Evolutionary conservation across 768 basidiomycete genomes (phyloP).

Genomic region (Serendipita sp.): DNA sequence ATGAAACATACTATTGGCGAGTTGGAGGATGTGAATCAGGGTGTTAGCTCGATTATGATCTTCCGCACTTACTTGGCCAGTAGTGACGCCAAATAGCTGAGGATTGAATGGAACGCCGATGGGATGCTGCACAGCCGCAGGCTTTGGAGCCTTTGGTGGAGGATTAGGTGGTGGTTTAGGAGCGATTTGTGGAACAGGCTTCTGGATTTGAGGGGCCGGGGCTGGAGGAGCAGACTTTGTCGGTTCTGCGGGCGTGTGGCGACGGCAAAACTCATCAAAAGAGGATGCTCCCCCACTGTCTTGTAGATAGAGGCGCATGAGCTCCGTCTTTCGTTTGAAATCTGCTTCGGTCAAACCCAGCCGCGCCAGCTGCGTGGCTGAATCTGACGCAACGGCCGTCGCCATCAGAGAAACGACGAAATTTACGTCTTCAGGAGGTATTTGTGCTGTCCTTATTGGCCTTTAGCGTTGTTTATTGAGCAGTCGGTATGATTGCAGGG

Average conservation of each 20-base stretch:
- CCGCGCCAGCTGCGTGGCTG: constrained; percentile 1
- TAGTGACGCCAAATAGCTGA: background rate
- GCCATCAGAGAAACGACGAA: background rate
- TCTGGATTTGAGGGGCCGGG: background rate
- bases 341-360: background rate
- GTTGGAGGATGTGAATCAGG: background rate
- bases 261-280: background rate
- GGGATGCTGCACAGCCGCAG: background rate
- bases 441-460: too few species aligned
- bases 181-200: background rate
- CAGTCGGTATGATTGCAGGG: too few species aligned
- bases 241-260: background rate
- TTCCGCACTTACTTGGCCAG: background rate
- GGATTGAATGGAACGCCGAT: background rate
- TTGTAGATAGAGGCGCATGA: constrained; percentile 1
- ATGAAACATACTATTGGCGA: background rate
- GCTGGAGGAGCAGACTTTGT: background rate
- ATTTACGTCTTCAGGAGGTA: too few species aligned
- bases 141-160: background rate
- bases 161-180: background rate
- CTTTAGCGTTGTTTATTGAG: too few species aligned
- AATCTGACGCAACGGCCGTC: background rate
- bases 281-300: background rate
- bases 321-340: constrained; percentile 1
- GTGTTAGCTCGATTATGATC: background rate